Evolutionary conservation across 2,329 filamentous ascomycete genomes (phyloP).

Genomic region (Talaromyces islandicus): DNA sequence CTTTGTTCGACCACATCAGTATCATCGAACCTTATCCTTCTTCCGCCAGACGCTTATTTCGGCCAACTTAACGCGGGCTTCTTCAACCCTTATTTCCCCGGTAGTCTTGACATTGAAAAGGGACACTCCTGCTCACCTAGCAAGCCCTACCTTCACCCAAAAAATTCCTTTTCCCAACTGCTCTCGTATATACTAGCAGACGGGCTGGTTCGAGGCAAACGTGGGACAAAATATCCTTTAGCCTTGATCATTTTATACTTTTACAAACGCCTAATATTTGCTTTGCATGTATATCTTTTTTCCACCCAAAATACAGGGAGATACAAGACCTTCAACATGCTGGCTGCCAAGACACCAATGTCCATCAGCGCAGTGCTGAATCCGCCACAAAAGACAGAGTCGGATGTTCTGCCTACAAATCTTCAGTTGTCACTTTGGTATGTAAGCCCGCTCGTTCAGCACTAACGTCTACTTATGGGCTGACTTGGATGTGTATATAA

Average conservation of each 20-base stretch:
- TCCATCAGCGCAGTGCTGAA: slow-evolving; percentile 12
- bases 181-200: not conserved
- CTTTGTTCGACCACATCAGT: slow-evolving; percentile 3
- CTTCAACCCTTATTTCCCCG: not conserved
- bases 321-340: slow-evolving; percentile 5
- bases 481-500: not conserved
- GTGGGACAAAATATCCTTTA: not conserved
- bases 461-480: not conserved
- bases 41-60: not conserved
- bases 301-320: not conserved
- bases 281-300: not conserved
- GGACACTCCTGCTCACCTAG: not conserved
- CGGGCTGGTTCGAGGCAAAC: not conserved
- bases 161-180: not conserved
- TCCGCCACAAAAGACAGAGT: slow-evolving; percentile 5
- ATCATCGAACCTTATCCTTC: not conserved
- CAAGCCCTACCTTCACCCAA: not conserved
- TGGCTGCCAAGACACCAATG: slow-evolving; percentile 8
- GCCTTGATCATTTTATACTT: not conserved
- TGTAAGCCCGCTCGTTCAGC: not conserved
- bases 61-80: not conserved
- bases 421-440: not conserved
- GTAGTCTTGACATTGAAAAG: not conserved
- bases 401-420: not conserved
- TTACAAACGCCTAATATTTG: not conserved